Base-by-base conservation (phyloP, 805 yeast species). In the Lachancea dasiensis region DNA sequence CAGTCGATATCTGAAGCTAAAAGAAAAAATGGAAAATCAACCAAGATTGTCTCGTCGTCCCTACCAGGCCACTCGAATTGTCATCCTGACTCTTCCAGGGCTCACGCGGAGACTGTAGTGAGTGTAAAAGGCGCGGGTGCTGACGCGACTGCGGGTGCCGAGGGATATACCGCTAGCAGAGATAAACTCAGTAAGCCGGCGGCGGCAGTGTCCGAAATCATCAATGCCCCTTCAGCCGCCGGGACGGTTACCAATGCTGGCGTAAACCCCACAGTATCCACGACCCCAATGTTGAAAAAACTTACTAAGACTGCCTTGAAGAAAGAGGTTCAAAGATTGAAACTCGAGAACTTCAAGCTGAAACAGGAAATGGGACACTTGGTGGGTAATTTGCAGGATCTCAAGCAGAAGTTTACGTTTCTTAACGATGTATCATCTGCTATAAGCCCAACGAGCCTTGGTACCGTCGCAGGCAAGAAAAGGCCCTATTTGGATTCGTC, bases 291-390 rank as follows among this genome's bases (percentile, higher is more conserved):
- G 15, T 19, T 26, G 19, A 38, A 33, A 25, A 44, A 44, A 35
- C 44, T 41, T 22, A 31, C 39, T 34, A 37, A 48, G 32, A 40
- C 45, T 29, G 43, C 47, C 4, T 37, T 52, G 36, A 51, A 50
- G 28, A 50, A 47, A 32, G 54, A 51, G 31, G 51, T 53, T 11
- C 46, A 46, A 27, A 43, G 43, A 24, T 45, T 52, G 30, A 47
- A 50, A 34, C 37, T 43, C 20, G 52, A 53, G 31, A 53, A 53
- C 35, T 49, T 41, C 22, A 40, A 49, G 33, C 42, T 53, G 38
- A 53, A 53, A 38, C 42, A 47, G 34, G 55, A 53, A 26, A 40
- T 53, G 30, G 47, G 50, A 10, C 49, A 44, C 24, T 36, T 53
- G 22, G 54, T 51, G 5, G 54, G 53, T 14, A 47, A 38, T 26